phyloP scores from a whole-genome alignment of 2,329 filamentous ascomycete species.

The Dothiorella sarmentorum region DNA sequence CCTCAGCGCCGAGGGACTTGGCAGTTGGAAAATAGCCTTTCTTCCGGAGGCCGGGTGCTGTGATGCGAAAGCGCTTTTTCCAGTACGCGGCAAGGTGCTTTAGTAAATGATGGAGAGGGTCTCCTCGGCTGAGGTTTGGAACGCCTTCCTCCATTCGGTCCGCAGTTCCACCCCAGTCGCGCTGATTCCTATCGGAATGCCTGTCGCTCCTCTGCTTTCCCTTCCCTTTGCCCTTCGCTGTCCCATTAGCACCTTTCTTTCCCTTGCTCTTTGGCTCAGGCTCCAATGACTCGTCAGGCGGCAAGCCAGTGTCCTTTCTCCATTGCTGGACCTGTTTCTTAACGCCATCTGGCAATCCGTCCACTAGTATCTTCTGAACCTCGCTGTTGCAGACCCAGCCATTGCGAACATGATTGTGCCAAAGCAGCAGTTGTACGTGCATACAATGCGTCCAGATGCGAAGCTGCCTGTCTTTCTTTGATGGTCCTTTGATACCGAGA shows the following conservation, averaged over 20 bases:
- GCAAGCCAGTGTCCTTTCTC: conserved; percentile 74
- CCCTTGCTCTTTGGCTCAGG: neutral
- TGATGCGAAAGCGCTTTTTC: conserved; percentile 78
- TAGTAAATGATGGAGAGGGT: conserved; percentile 75
- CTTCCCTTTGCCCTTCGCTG: conserved; percentile 2
- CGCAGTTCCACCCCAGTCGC: conserved; percentile 72
- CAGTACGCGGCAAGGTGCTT: conserved; percentile 79
- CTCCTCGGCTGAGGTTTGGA: conserved; percentile 76
- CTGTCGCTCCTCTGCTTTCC: conserved; percentile 37
- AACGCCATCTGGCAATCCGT: conserved; percentile 29
- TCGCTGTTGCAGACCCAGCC: conserved; percentile 35
- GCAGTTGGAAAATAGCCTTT: conserved; percentile 80
- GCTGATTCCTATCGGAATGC: conserved; percentile 42
- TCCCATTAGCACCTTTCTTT: conserved; percentile 21
- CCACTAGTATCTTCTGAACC: conserved; percentile 32
- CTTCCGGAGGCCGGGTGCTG: conserved; percentile 79
- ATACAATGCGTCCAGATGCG: conserved; percentile 78
- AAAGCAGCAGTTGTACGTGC: conserved; percentile 83
- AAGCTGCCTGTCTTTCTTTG: conserved; percentile 77
- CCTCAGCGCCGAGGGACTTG: conserved; percentile 64
- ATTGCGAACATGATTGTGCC: conserved; percentile 73
- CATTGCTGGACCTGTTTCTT: conserved; percentile 37
- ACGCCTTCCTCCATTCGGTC: conserved; percentile 63
- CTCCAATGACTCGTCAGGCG: conserved; percentile 30
- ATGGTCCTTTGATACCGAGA: conserved; percentile 75